Conservation (phyloP, 2,329 filamentous ascomycete genomes). For the Parastagonospora avenae region DNA sequence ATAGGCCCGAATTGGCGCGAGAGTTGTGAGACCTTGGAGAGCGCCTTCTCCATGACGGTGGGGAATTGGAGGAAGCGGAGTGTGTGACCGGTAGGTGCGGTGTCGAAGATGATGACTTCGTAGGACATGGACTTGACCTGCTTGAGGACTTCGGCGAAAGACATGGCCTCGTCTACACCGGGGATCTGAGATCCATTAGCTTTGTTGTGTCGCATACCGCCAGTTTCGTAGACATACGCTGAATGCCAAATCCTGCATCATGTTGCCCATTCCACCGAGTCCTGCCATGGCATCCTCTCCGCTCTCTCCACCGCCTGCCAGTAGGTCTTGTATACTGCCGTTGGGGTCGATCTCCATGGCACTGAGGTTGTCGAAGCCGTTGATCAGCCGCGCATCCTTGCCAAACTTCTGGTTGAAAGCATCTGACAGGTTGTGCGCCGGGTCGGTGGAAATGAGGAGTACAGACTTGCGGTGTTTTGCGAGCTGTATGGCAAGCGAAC, state of each 20-base stretch:
- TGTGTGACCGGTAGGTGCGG: conserved; percentile 95
- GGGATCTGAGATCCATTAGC: conserved; percentile 69
- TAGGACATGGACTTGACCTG: conserved; percentile 99
- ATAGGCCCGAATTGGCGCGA: conserved; percentile 95
- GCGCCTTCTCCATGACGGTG: conserved; percentile 94
- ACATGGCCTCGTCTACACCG: conserved; percentile 99
- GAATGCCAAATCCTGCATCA: conserved; percentile 99
- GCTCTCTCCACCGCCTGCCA: conserved; percentile 77
- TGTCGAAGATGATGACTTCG: conserved; percentile 99
- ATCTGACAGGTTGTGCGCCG: conserved; percentile 96
- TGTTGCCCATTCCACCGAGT: conserved; percentile 75
- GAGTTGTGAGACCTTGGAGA: conserved; percentile 95
- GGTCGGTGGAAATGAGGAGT: conserved; percentile 96
- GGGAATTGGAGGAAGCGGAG: conserved; percentile 98
- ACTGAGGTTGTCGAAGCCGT: conserved; percentile 91
- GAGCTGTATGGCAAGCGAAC: conserved; percentile 96
- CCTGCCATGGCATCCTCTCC: conserved; percentile 73
- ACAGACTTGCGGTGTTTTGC: conserved; percentile 94
- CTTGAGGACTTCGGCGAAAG: conserved; percentile 97
- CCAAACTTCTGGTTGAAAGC: conserved; percentile 99
- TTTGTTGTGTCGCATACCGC: conserved; percentile 1
- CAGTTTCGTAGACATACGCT: conserved; percentile 64
- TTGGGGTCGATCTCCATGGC: conserved; percentile 99
- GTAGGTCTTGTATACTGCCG: conserved; percentile 92
- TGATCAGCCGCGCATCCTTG: conserved; percentile 91